Conservation (phyloP, 768 basidiomycete species). For the Mycena indigotica region DNA sequence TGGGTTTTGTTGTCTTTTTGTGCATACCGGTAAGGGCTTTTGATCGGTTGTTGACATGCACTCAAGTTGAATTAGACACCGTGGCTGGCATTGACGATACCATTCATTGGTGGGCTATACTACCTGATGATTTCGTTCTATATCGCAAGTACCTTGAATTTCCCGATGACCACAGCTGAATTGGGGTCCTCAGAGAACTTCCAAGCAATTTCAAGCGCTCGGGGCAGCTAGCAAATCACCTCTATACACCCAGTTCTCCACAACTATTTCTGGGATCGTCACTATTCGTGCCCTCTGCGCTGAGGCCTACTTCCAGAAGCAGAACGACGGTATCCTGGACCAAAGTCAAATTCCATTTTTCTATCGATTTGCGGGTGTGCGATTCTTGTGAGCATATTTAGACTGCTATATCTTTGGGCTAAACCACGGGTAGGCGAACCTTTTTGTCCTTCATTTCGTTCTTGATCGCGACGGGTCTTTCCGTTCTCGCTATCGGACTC, state of each 20-base stretch:
- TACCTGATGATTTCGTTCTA: constrained; percentile 13
- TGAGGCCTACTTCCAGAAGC: constrained; percentile 2
- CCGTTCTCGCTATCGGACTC: constrained; percentile 3
- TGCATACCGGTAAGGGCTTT: constrained; percentile 1
- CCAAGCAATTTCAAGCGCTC: constrained; percentile 15
- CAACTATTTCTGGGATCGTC: constrained; percentile 9
- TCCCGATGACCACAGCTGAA: not conserved
- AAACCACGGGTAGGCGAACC: not conserved
- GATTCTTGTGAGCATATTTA: constrained; percentile 3
- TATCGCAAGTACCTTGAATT: not conserved
- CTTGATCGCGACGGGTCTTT: not conserved
- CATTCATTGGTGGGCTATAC: constrained; percentile 4
- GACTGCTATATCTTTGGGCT: not conserved
- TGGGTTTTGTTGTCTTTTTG: constrained; percentile 7
- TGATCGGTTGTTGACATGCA: not conserved
- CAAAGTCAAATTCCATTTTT: constrained; percentile 9
- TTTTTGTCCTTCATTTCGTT: constrained; percentile 5
- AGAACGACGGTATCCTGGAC: constrained; percentile 4
- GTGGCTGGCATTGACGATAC: constrained; percentile 6
- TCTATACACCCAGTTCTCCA: constrained; percentile 14
- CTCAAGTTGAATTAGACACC: not conserved
- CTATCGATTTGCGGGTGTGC: constrained; percentile 8
- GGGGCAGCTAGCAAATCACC: constrained; percentile 13
- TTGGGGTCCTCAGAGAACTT: not conserved
- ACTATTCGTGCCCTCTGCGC: constrained; percentile 10